Percentiles rank a stretch among this genome's conserved stretches.
These are phyloP conservation scores for Trypanosoma brucei DNA, from an alignment of 208 protist species.

Conservation along the genomic window DNA sequence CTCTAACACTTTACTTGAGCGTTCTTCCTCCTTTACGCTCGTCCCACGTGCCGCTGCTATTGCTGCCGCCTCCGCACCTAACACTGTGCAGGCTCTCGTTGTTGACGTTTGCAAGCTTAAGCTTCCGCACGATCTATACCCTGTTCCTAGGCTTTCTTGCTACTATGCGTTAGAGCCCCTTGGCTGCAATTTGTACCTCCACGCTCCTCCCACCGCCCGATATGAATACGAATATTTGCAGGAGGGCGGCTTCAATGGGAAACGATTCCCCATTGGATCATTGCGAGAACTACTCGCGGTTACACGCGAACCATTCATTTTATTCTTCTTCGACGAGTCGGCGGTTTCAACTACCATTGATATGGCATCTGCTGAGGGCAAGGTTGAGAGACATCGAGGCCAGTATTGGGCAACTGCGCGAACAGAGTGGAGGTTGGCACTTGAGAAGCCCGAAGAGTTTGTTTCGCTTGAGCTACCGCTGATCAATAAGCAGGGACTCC, in stretches of 20 bases:
- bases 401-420: slow-evolving; percentile 69
- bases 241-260: slow-evolving; percentile 21
- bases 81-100: slow-evolving; percentile 13
- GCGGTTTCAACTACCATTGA: slow-evolving; percentile 8
- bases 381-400: not conserved
- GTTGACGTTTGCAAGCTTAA: slow-evolving; percentile 63
- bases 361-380: not conserved
- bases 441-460: slow-evolving; percentile 38
- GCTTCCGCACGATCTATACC: slow-evolving; percentile 41
- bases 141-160: slow-evolving; percentile 72
- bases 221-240: slow-evolving; percentile 63
- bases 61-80: slow-evolving; percentile 8
- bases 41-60: slow-evolving; percentile 21
- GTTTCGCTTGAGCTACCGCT: slow-evolving; percentile 50
- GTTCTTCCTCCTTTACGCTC: slow-evolving; percentile 21
- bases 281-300: slow-evolving; percentile 35
- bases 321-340: slow-evolving; percentile 79
- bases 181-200: slow-evolving; percentile 54
- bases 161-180: slow-evolving; percentile 54
- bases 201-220: slow-evolving; percentile 48
- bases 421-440: slow-evolving; percentile 58
- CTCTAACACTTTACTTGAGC: slow-evolving; percentile 16
- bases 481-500: slow-evolving; percentile 35
- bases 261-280: slow-evolving; percentile 39
- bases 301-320: slow-evolving; percentile 66